A percentile compares a stretch with the other conserved stretches of the same genome.
Conservation (phyloP, 2,329 filamentous ascomycete genomes). For the Pseudocercospora crystallina region DNA sequence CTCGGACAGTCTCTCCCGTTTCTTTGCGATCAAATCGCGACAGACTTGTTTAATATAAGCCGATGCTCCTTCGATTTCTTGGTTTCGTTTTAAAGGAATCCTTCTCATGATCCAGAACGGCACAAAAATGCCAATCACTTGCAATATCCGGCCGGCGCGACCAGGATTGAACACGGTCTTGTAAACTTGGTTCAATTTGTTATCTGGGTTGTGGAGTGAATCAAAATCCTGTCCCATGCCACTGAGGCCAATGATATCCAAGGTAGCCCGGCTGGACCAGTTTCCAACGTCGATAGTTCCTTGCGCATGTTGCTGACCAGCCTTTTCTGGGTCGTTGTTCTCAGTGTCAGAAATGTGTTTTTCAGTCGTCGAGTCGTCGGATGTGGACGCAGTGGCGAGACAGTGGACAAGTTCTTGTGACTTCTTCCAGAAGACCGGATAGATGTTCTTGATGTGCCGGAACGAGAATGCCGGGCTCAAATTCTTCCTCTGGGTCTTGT, state of each 20-base stretch:
- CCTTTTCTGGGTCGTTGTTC: conserved; percentile 26
- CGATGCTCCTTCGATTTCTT: conserved; percentile 59
- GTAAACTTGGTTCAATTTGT: conserved; percentile 55
- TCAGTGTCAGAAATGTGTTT: conserved; percentile 17
- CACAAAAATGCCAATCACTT: conserved; percentile 54
- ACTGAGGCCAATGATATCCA: conserved; percentile 60
- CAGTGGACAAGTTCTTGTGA: conserved; percentile 41
- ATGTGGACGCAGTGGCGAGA: conserved; percentile 36
- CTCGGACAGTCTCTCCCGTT: conserved; percentile 57
- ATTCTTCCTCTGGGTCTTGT: conserved; percentile 61
- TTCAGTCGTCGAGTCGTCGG: conserved; percentile 8
- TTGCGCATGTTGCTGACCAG: conserved; percentile 28
- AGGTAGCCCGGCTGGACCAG: conserved; percentile 53
- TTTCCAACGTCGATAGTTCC: conserved; percentile 45
- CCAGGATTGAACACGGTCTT: conserved; percentile 51
- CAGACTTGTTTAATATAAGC: conserved; percentile 62
- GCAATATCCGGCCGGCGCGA: conserved; percentile 55
- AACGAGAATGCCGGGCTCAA: conserved; percentile 53
- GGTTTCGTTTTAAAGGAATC: conserved; percentile 71
- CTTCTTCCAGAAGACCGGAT: conserved; percentile 51
- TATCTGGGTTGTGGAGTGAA: conserved; percentile 50
- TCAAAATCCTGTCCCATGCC: conserved; percentile 59
- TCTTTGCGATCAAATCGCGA: conserved; percentile 66
- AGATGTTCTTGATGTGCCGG: conserved; percentile 52
- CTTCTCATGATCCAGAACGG: conserved; percentile 60